Percentiles rank a stretch among this genome's conserved stretches.
These are phyloP conservation scores for Pseudocercospora musae DNA, from an alignment of 2,329 filamentous ascomycete genomes.

Conservation along the genomic window DNA sequence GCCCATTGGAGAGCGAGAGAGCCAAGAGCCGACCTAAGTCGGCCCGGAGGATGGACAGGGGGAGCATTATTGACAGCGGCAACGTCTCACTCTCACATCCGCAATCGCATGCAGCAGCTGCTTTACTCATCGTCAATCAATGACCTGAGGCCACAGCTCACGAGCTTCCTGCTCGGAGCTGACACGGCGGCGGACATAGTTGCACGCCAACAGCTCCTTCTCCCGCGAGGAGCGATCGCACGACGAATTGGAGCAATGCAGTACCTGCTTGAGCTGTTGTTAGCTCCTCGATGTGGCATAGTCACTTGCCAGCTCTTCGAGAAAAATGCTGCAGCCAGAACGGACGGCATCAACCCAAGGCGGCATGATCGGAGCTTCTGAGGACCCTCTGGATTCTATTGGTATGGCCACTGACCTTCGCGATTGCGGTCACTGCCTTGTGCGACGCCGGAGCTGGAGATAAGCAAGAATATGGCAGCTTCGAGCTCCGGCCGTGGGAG, in stretches of 20 bases:
- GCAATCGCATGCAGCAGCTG: background rate
- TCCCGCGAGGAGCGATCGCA: background rate
- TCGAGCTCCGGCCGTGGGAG: background rate
- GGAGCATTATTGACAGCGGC: background rate
- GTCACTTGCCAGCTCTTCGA: background rate
- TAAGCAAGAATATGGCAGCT: background rate
- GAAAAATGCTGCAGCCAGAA: background rate
- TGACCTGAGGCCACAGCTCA: background rate
- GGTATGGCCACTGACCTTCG: background rate
- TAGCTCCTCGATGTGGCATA: constrained; percentile 2
- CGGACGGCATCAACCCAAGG: background rate
- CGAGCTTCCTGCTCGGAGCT: background rate
- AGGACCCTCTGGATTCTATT: background rate
- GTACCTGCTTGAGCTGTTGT: background rate
- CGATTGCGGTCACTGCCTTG: background rate
- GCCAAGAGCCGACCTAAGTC: background rate
- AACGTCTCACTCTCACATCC: background rate
- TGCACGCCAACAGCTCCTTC: background rate
- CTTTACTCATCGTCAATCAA: background rate
- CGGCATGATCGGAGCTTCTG: background rate
- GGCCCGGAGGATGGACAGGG: background rate
- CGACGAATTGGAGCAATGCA: background rate
- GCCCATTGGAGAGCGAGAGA: background rate
- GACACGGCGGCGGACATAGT: background rate
- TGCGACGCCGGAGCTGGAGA: background rate